Base-by-base conservation (phyloP, 106 monocot species). In the Apostasia ramifera region DNA sequence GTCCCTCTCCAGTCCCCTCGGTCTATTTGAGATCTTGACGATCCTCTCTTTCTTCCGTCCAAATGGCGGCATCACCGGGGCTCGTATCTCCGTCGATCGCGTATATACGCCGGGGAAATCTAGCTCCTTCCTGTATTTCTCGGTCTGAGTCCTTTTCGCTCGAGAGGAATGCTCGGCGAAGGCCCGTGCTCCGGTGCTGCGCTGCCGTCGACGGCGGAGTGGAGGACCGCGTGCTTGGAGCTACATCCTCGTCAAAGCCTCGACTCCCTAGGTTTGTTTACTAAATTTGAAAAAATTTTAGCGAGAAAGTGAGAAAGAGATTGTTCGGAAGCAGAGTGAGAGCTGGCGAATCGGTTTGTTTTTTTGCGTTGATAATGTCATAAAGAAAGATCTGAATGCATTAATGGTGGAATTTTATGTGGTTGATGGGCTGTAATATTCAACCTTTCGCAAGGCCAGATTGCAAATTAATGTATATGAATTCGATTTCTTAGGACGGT, bases 51-150 rank as follows among this genome's bases (percentile, higher is more conserved):
- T 65, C 48, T 48, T 0, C 37, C 43, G 7, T 37, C 10, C 26
- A 48, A n/a, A 68, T 68, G 67, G 74, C 74, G 12, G 51, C 74
- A 41, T 47, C 74, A 7, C 8, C 59, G 15, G 78, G 86, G 66
- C 45, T 81, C 63, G 66, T 82, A 6, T 73, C 77, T 37, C 81
- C 80, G 40, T 46, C 71, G 44, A 9, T 60, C 42, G 47, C 66
- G 2, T 73, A 59, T 67, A 41, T 81, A 61, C 70, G 71, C 5
- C 68, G 12, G 58, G 69, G 73, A 61, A 73, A 53, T 59, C 45
- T 54, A 44, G 59, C 63, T 10, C 60, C 50, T 59, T 51, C 7
- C n/a, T 38, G 61, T 4, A 9, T 70, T 71, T 70, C 54, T 5
- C 44, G 45, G 56, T 71, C 74, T 46, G 61, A 62, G 59, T 69